phyloP scores from a whole-genome alignment of 2,329 filamentous ascomycete species.

The Monosporascus sp. region DNA sequence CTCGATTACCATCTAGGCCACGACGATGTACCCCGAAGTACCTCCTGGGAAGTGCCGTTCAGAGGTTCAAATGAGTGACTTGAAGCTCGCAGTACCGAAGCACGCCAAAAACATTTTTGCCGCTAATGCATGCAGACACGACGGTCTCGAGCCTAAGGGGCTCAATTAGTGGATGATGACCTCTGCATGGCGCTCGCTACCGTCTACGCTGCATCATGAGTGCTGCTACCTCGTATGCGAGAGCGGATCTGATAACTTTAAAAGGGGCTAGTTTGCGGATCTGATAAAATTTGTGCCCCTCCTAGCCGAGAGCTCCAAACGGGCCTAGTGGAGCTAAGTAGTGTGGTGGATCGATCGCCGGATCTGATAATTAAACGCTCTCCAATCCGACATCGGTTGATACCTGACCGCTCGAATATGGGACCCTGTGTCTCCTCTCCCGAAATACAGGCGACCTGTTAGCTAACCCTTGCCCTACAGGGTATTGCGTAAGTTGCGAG shows the following conservation, averaged over 20 bases:
- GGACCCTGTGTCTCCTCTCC: no score
- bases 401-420: not conserved
- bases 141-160: conserved; percentile 17
- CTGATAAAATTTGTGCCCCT: conserved; percentile 3
- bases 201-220: not conserved
- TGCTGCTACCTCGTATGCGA: conserved; percentile 8
- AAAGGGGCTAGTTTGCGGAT: conserved; percentile 12
- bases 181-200: conserved; percentile 17
- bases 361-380: not conserved
- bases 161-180: not conserved
- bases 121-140: conserved; percentile 15
- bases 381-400: not conserved
- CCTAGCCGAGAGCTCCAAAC: not conserved
- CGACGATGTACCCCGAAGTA: conserved; percentile 11
- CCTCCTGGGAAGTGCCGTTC: not conserved
- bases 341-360: not conserved
- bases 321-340: not conserved
- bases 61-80: not conserved
- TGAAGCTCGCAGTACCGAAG: not conserved
- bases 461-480: no score
- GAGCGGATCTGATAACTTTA: conserved; percentile 34
- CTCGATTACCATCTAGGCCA: not conserved
- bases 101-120: conserved; percentile 20
- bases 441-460: no score
- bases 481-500: no score